phyloP scores from a whole-genome alignment of 1,284 basidiomycete genomes.

The Ganoderma resinaceum region DNA sequence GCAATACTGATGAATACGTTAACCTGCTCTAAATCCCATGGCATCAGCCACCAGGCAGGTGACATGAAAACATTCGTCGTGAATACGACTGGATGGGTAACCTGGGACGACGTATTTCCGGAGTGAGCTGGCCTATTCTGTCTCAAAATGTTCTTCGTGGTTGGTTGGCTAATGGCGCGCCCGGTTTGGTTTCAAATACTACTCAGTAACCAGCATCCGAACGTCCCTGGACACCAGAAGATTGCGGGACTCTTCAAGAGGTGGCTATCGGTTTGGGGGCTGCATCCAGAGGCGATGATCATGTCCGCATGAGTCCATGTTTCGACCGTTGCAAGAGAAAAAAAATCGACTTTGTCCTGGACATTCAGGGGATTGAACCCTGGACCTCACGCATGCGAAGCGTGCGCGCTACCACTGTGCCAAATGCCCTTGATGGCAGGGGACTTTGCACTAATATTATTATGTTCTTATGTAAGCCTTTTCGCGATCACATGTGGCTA shows the following conservation, averaged over 20 bases:
- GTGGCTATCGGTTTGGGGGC: constrained; percentile 54
- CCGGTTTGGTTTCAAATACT: too few relatives aligned
- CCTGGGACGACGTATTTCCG: constrained; percentile 58
- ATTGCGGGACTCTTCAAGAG: constrained; percentile 53
- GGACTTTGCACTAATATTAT: too few relatives aligned
- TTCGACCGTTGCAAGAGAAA: neutral
- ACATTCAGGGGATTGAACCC: constrained; percentile 34
- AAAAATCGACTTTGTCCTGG: constrained; percentile 5
- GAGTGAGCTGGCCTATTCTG: constrained; percentile 43
- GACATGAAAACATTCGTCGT: constrained; percentile 60
- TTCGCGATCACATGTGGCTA: neutral
- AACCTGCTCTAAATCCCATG: constrained; percentile 2
- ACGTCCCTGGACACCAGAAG: constrained; percentile 53
- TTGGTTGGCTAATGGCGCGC: neutral
- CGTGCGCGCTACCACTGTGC: constrained; percentile 35
- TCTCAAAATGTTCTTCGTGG: neutral
- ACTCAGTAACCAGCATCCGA: constrained; percentile 59
- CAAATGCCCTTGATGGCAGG: constrained; percentile 28
- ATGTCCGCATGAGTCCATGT: neutral
- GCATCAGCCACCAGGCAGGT: constrained; percentile 44
- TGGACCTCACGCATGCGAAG: constrained; percentile 33
- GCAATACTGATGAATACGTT: neutral
- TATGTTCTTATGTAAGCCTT: too few relatives aligned
- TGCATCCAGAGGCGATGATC: constrained; percentile 42
- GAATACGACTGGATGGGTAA: constrained; percentile 65